A percentile compares a stretch with the other conserved stretches of the same genome.
phyloP scores from a whole-genome alignment of 331 rosid genomes.

The Quercus phellos region DNA sequence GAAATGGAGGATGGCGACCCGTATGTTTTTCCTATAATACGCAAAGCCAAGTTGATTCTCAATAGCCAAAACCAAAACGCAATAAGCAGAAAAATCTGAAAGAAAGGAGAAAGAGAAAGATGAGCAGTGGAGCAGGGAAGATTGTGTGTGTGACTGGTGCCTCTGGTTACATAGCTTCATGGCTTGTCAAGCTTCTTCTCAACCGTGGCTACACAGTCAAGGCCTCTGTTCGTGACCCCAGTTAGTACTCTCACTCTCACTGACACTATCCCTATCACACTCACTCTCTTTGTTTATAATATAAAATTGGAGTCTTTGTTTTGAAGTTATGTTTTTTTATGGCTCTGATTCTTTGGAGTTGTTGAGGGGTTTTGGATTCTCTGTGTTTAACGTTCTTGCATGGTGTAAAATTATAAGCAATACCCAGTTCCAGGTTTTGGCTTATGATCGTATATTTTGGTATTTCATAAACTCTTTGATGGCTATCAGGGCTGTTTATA shows the following conservation, averaged over 20 bases:
- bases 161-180: conserved; percentile 78
- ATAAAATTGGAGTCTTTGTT: neutral
- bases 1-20: too few species aligned
- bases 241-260: conserved; percentile 21
- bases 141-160: conserved; percentile 84
- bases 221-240: conserved; percentile 78
- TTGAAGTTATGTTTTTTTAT: neutral
- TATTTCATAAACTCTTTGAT: too few species aligned
- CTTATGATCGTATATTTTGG: too few species aligned
- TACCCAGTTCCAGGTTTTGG: too few species aligned
- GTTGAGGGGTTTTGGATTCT: too few species aligned
- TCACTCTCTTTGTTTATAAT: neutral
- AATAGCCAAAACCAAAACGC: too few species aligned
- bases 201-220: conserved; percentile 71
- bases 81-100: neutral
- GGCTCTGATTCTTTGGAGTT: neutral
- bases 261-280: neutral
- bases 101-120: conserved; percentile 1
- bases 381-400: too few species aligned
- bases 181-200: conserved; percentile 77
- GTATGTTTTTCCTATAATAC: too few species aligned
- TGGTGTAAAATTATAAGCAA: too few species aligned
- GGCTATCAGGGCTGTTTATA: neutral
- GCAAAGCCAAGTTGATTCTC: too few species aligned
- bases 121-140: conserved; percentile 46